phyloP scores from a whole-genome alignment of 139 green algal genomes.

The Coelastrella sp. region DNA sequence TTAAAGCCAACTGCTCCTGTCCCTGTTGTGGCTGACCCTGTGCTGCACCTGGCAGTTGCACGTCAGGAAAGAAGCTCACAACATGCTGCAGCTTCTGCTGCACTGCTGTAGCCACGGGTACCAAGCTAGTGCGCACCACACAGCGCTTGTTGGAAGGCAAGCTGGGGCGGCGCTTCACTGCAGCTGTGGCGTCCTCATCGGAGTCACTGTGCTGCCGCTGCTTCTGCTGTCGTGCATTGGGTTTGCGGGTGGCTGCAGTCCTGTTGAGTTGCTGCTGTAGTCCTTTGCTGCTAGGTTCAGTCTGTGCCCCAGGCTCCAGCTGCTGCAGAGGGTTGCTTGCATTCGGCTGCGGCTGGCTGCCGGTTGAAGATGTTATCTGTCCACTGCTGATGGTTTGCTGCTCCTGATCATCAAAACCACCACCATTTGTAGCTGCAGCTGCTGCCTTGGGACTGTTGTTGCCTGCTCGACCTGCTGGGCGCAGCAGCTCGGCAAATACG shows the following conservation, averaged over 20 bases:
- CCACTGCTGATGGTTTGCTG: not conserved
- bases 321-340: not conserved
- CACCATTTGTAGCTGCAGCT: not conserved
- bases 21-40: not conserved
- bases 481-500: not conserved
- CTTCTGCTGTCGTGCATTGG: not conserved
- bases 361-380: not conserved
- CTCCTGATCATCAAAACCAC: not conserved
- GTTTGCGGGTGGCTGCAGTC: too few species aligned
- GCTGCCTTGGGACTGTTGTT: not conserved
- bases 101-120: not conserved
- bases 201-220: conserved; percentile 8
- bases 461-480: not conserved
- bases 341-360: not conserved
- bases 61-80: conserved; percentile 8
- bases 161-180: not conserved
- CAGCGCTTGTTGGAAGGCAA: not conserved
- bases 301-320: not conserved
- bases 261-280: too few species aligned
- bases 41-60: not conserved
- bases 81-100: conserved; percentile 35
- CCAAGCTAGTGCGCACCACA: not conserved
- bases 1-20: not conserved
- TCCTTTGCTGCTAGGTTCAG: too few species aligned
- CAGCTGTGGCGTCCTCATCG: not conserved